These are phyloP conservation scores for Elsinoe australis DNA, from an alignment of 2,329 filamentous ascomycete genomes.

Conservation along the genomic window DNA sequence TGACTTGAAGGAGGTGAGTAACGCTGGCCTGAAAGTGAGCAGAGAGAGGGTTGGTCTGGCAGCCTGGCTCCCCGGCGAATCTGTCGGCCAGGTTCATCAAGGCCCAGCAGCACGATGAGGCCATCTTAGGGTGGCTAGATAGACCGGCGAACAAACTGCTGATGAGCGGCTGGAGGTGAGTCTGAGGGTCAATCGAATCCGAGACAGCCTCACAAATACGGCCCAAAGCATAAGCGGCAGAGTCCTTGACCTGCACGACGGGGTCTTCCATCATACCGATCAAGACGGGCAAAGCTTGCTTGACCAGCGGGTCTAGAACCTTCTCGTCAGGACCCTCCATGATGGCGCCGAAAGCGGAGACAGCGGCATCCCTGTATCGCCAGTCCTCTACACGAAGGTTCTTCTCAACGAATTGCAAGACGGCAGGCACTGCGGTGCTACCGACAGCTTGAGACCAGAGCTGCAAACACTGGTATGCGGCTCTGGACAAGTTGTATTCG, in stretches of 20 bases:
- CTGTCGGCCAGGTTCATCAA: slow-evolving; percentile 96
- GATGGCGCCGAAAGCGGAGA: slow-evolving; percentile 94
- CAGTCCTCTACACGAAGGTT: slow-evolving; percentile 88
- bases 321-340: slow-evolving; percentile 97
- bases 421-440: slow-evolving; percentile 72
- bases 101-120: slow-evolving; percentile 96
- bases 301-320: slow-evolving; percentile 85
- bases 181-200: slow-evolving; percentile 76
- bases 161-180: slow-evolving; percentile 78
- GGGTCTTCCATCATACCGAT: slow-evolving; percentile 89
- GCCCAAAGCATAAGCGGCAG: slow-evolving; percentile 88
- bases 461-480: slow-evolving; percentile 92
- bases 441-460: slow-evolving; percentile 91
- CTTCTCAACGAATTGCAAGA: slow-evolving; percentile 83
- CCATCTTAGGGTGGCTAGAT: slow-evolving; percentile 90
- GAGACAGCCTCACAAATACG: slow-evolving; percentile 93
- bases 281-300: slow-evolving; percentile 85
- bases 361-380: slow-evolving; percentile 89
- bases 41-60: slow-evolving; percentile 72
- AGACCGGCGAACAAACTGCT: slow-evolving; percentile 83
- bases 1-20: slow-evolving; percentile 74
- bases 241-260: slow-evolving; percentile 87
- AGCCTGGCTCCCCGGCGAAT: slow-evolving; percentile 79
- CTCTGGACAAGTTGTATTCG: slow-evolving; percentile 93
- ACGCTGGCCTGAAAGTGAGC: slow-evolving; percentile 91